Base-by-base conservation (phyloP, 805 yeast species). In the Schizosaccharomyces octosporus region DNA sequence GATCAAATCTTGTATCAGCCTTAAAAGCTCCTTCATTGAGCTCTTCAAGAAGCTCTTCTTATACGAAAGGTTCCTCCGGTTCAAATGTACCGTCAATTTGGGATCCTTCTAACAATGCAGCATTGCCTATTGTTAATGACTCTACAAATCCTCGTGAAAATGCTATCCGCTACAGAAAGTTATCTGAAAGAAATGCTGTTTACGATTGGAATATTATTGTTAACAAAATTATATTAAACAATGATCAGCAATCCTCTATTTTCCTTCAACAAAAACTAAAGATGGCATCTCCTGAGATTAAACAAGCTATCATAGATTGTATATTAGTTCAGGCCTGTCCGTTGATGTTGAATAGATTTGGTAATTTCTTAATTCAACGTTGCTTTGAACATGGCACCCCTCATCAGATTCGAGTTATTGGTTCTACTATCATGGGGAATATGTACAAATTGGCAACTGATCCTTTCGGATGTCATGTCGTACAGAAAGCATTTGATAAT, bases 181-280 rank as follows among this genome's bases (percentile, higher is more conserved):
- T 59, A 31, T 41, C 61, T 13, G 36, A 59, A 17, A 43, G 61
- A 55, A 43, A 59, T 19, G 61, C 48, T 41, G 55, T 43, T 13
- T 31, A 51, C 15, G 57, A 51, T 51, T 51, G 57, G 57, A 51
- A 59, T 24, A 27, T 31, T 17, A 51, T 72, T 51, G 70, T 72
- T 17, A 69, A 70, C 32, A 62, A 68, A 42, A 72, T 72, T 48
- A 68, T 72, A n/a, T 48, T 62, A 27, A 65, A 66, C 48, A 67
- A 72, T 59, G 76, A 74, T 62, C 77, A 74, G 65, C 74, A 71
- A 62, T 74, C 77, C 5, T 74, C 77, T 9, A 66, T 74, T 4
- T 72, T 70, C 61, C 63, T 74, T 41, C 77, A 74, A 66, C 75
- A 73, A 62, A 71, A 73, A 61, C 69, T 74, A 42, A 69, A 69